These are phyloP conservation scores for Artemisia argyi DNA, from an alignment of 129 eudicot genomes.

Conservation along the genomic window DNA sequence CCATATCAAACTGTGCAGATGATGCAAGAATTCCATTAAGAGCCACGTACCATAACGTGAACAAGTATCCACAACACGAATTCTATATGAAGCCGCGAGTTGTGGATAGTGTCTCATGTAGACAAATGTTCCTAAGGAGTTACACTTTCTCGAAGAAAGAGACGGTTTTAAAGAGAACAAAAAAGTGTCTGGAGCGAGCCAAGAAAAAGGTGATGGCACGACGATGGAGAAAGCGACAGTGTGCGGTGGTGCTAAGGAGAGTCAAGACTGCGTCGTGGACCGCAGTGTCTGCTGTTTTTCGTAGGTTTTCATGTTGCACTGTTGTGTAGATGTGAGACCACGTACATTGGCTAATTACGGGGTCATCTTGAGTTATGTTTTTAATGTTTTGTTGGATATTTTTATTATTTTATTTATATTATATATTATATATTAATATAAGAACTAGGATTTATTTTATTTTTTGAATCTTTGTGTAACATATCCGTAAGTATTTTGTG, in stretches of 20 bases:
- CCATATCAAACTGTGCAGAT: slow-evolving; percentile 35
- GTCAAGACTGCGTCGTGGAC: slow-evolving; percentile 33
- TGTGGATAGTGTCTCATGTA: slow-evolving; percentile 61
- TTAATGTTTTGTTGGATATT: background rate
- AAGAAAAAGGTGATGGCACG: slow-evolving; percentile 32
- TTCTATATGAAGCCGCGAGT: slow-evolving; percentile 45
- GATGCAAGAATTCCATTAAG: slow-evolving; percentile 47
- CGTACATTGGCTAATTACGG: background rate
- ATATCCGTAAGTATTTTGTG: no score
- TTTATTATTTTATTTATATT: no score
- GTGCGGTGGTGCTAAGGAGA: slow-evolving; percentile 18
- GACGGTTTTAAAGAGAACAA: slow-evolving; percentile 47
- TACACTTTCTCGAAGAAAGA: slow-evolving; percentile 66
- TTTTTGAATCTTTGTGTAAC: no score
- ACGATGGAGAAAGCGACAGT: slow-evolving; percentile 20
- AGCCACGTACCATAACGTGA: slow-evolving; percentile 56
- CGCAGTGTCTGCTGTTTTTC: slow-evolving; percentile 39
- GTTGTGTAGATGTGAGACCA: background rate
- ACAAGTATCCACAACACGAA: slow-evolving; percentile 60
- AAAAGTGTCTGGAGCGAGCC: slow-evolving; percentile 44
- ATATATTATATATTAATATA: no score
- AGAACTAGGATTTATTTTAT: no score
- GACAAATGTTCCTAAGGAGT: slow-evolving; percentile 68
- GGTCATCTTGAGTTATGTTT: background rate
- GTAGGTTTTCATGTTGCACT: slow-evolving; percentile 43